Evolutionary conservation across 2,329 filamentous ascomycete species (phyloP), one percentile per base, ranked within the genome.

Genomic region (Colletotrichum cordylinicola): DNA sequence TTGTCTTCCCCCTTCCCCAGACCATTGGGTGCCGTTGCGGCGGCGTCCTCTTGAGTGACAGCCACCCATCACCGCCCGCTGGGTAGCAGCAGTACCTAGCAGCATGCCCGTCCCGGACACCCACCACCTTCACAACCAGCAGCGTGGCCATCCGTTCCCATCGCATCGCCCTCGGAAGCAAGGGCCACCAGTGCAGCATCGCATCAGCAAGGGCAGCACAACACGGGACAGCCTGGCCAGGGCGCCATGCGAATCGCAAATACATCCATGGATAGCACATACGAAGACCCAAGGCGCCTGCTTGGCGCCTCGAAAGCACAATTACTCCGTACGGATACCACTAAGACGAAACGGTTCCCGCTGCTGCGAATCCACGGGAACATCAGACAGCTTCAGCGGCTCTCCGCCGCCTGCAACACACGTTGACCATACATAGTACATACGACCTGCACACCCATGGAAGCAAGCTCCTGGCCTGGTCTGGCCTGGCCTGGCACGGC

Each of bases 121-220:
- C 39, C 62, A 66, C 66, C 72, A 66, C 27, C 39, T 18, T 24
- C 39, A 43, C 37, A 43, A 31, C 16, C 60, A 24, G 52, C 48
- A 74, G 66, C 60, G 48, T 74, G 67, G 60, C 67, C 60, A 74
- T 48, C 72, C 27, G 67, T 70, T 70, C 72, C 72, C 37, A n/a
- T 43, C 37, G 37, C 35, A 35, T n/a, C n/a, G 33, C n/a, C 39
- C 43, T 29, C 48, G 58, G 60, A 64, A 43, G 60, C 61, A 71
- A 61, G 61, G 67, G 39, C 60, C 67, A 52, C 60, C 48, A 39
- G 31, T 52, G 56, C 24, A 58, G 43, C 18, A 37, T 31, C 31
- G 13, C 18, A 37, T 31, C 31, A 12, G 56, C 18, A 43, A 62
- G 24, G 33, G 60, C 21, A 70, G 24, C 24, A 37, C 37, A 18